Evolutionary conservation across 495 filamentous ascomycete species (phyloP).

Genomic region (Jackrogersella minutella): DNA sequence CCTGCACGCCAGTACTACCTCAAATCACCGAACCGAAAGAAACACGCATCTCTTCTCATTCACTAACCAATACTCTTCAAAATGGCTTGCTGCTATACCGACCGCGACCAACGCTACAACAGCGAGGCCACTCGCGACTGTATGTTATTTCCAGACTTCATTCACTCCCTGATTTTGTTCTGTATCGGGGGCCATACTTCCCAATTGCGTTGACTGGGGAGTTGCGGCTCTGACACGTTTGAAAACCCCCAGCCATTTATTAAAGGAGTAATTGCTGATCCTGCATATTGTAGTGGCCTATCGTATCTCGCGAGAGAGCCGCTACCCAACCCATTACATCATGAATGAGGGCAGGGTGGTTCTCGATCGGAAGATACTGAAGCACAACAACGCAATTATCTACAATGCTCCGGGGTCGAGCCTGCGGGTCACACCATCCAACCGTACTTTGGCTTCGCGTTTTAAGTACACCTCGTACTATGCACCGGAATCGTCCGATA

Average conservation of each 20-base stretch:
- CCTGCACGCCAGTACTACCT: neutral
- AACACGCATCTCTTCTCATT: neutral
- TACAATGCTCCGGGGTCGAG: conserved; percentile 42
- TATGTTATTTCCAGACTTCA: too few species aligned
- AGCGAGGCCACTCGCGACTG: conserved; percentile 10
- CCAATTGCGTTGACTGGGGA: too few species aligned
- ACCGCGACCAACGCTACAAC: conserved; percentile 6
- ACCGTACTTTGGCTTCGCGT: neutral
- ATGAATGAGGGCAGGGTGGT: conserved; percentile 37
- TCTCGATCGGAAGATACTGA: conserved; percentile 19
- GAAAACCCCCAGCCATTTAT: too few species aligned
- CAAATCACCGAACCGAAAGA: neutral
- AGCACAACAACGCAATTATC: conserved; percentile 39
- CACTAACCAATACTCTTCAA: neutral
- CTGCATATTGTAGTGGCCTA: too few species aligned
- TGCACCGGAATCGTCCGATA: neutral
- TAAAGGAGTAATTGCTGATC: too few species aligned
- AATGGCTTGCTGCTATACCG: conserved; percentile 30
- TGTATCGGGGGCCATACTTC: too few species aligned
- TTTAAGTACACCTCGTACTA: conserved; percentile 48
- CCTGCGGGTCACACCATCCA: conserved; percentile 24
- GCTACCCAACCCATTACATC: conserved; percentile 33
- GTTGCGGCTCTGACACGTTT: too few species aligned
- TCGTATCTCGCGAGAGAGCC: conserved; percentile 17
- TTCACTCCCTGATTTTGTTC: too few species aligned